phyloP scores from a whole-genome alignment of 225 moss, liverwort and hornwort species.

The Takakia lepidozioides region DNA sequence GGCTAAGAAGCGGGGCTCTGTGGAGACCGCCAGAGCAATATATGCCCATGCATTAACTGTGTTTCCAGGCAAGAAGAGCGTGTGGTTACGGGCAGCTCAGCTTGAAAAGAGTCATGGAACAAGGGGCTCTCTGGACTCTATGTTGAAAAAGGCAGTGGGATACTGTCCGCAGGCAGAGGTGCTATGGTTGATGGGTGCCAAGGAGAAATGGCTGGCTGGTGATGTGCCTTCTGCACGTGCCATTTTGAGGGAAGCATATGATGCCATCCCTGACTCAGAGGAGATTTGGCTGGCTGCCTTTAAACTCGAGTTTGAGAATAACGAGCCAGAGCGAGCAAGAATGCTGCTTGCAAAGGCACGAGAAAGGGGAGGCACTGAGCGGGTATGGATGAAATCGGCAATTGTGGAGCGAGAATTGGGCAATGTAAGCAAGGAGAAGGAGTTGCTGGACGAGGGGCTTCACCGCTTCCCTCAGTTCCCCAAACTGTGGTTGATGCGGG shows the following conservation, averaged over 20 bases:
- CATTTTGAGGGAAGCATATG: slow-evolving; percentile 76
- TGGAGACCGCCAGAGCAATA: slow-evolving; percentile 85
- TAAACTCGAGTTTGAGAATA: slow-evolving; percentile 93
- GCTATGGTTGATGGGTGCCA: slow-evolving; percentile 93
- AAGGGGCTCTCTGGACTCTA: slow-evolving; percentile 59
- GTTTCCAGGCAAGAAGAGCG: slow-evolving; percentile 86
- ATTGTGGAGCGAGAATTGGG: slow-evolving; percentile 96
- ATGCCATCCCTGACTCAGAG: slow-evolving; percentile 85
- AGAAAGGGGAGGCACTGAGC: slow-evolving; percentile 91
- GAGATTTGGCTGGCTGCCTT: slow-evolving; percentile 97
- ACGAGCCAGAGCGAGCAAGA: slow-evolving; percentile 89
- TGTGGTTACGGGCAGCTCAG: slow-evolving; percentile 84
- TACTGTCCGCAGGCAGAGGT: slow-evolving; percentile 94
- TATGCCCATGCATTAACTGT: slow-evolving; percentile 68
- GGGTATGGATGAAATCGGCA: slow-evolving; percentile 99
- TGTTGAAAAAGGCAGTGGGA: slow-evolving; percentile 83
- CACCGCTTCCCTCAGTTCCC: slow-evolving; percentile 70
- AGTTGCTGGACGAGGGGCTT: slow-evolving; percentile 63
- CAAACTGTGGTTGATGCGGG: slow-evolving; percentile 98
- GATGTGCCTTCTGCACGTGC: slow-evolving; percentile 88
- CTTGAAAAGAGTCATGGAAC: slow-evolving; percentile 88
- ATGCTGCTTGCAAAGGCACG: slow-evolving; percentile 93
- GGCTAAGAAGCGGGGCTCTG: slow-evolving; percentile 74
- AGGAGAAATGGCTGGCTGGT: slow-evolving; percentile 94
- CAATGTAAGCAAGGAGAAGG: slow-evolving; percentile 61